phyloP scores from a whole-genome alignment of 495 filamentous ascomycete species.

The Trichoderma orchidacearum region DNA sequence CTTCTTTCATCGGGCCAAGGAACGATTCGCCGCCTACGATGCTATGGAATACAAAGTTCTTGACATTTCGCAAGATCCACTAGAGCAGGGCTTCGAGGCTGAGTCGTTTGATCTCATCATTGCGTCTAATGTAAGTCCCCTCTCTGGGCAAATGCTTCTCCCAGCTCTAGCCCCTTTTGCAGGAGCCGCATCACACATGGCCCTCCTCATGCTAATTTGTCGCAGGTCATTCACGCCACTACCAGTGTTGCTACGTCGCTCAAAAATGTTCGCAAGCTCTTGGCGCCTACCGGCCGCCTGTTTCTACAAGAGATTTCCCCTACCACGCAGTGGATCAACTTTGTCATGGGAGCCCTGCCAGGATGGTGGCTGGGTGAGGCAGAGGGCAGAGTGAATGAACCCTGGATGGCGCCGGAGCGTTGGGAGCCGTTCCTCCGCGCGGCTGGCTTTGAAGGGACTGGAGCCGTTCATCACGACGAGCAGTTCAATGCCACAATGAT shows the following conservation, averaged over 20 bases:
- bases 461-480: too few relatives aligned
- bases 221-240: conserved; percentile 29
- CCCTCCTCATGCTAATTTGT: too few relatives aligned
- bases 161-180: too few relatives aligned
- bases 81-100: conserved; percentile 17
- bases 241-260: conserved; percentile 19
- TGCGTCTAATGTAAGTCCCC: conserved; percentile 13
- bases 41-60: conserved; percentile 17
- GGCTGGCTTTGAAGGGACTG: conserved; percentile 18
- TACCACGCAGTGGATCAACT: conserved; percentile 18
- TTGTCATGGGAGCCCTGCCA: conserved; percentile 19
- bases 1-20: conserved; percentile 22
- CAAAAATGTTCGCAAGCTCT: conserved; percentile 15
- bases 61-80: conserved; percentile 15
- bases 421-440: conserved; percentile 19
- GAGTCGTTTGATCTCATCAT: conserved; percentile 14
- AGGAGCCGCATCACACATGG: too few relatives aligned
- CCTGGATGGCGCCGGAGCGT: conserved; percentile 16
- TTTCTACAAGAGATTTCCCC: conserved; percentile 9
- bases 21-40: conserved; percentile 12
- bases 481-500: too few relatives aligned
- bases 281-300: conserved; percentile 20
- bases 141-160: neutral
- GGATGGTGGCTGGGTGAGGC: conserved; percentile 33
- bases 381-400: conserved; percentile 10